A percentile compares a stretch with the other conserved stretches of the same genome.
Conservation (phyloP, 371 early-diverging fungal species). For the Fennellomyces sp. region DNA sequence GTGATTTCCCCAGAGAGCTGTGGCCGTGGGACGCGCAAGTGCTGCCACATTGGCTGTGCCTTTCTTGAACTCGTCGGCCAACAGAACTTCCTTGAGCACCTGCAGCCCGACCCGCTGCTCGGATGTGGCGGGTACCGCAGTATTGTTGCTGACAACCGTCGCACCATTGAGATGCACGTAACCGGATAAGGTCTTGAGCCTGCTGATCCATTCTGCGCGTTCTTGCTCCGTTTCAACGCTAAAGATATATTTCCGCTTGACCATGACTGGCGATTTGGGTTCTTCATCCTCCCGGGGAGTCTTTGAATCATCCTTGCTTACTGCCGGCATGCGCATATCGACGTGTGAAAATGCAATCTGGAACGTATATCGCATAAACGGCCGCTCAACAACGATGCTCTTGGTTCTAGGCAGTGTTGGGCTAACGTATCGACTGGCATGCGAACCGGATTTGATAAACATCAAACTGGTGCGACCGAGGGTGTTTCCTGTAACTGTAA, state of each 20-base stretch:
- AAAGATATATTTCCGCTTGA: slow-evolving; percentile 56
- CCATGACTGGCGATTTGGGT: slow-evolving; percentile 21
- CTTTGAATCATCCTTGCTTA: background rate
- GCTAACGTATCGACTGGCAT: slow-evolving; percentile 59
- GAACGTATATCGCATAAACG: slow-evolving; percentile 72
- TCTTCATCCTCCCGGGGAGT: background rate
- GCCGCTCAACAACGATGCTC: slow-evolving; percentile 65
- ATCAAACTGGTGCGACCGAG: slow-evolving; percentile 71
- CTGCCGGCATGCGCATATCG: slow-evolving; percentile 22
- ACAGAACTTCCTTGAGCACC: slow-evolving; percentile 56
- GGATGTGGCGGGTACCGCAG: slow-evolving; percentile 13
- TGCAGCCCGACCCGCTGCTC: slow-evolving; percentile 57
- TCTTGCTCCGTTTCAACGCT: slow-evolving; percentile 59
- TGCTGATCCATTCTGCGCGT: slow-evolving; percentile 48
- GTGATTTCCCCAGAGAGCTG: background rate
- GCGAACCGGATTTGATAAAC: slow-evolving; percentile 59
- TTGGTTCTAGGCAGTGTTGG: slow-evolving; percentile 60
- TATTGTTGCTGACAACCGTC: slow-evolving; percentile 29
- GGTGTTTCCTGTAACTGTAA: slow-evolving; percentile 63
- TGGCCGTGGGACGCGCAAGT: slow-evolving; percentile 9
- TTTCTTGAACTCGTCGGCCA: slow-evolving; percentile 57
- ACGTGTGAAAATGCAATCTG: slow-evolving; percentile 57
- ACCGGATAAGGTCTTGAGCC: slow-evolving; percentile 34
- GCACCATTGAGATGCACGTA: slow-evolving; percentile 28
- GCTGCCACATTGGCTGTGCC: slow-evolving; percentile 28